phyloP scores from a whole-genome alignment of 257 asterid species.

The Jasminum sambac region DNA sequence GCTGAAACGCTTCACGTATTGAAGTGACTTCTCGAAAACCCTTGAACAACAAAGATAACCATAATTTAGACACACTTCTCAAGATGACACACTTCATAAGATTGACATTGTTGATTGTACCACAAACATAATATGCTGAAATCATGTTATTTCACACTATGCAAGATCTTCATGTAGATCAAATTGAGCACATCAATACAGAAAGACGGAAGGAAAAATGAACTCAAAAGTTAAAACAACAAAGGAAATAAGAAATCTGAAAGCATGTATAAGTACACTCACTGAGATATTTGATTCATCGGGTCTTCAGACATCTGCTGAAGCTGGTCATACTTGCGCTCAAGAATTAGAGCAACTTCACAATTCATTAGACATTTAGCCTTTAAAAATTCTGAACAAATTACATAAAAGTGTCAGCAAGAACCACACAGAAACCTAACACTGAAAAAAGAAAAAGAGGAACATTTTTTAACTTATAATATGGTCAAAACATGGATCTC shows the following conservation, averaged over 20 bases:
- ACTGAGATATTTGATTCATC: constrained; percentile 90
- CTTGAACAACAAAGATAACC: constrained; percentile 38
- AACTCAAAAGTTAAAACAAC: not conserved
- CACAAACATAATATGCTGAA: too few species aligned
- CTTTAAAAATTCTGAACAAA: constrained; percentile 68
- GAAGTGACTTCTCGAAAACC: constrained; percentile 96
- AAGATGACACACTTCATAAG: constrained; percentile 5
- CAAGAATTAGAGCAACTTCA: constrained; percentile 93
- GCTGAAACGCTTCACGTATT: constrained; percentile 97
- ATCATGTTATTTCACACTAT: too few species aligned
- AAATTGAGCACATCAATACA: not conserved
- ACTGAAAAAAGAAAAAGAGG: not conserved
- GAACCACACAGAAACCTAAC: not conserved
- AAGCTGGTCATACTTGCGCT: constrained; percentile 88
- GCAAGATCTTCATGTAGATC: not conserved
- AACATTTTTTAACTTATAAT: not conserved
- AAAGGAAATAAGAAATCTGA: not conserved
- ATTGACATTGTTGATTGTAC: too few species aligned
- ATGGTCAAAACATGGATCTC: not conserved
- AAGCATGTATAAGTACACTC: constrained; percentile 25
- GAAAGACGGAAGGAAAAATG: not conserved
- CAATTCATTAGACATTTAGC: constrained; percentile 95
- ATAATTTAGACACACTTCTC: constrained; percentile 18
- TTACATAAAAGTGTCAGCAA: constrained; percentile 2
- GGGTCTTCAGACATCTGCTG: constrained; percentile 94